A percentile compares a stretch with the other conserved stretches of the same genome.
Evolutionary conservation across 2,329 filamentous ascomycete genomes (phyloP).

Genomic region (Neonectria ditissima): DNA sequence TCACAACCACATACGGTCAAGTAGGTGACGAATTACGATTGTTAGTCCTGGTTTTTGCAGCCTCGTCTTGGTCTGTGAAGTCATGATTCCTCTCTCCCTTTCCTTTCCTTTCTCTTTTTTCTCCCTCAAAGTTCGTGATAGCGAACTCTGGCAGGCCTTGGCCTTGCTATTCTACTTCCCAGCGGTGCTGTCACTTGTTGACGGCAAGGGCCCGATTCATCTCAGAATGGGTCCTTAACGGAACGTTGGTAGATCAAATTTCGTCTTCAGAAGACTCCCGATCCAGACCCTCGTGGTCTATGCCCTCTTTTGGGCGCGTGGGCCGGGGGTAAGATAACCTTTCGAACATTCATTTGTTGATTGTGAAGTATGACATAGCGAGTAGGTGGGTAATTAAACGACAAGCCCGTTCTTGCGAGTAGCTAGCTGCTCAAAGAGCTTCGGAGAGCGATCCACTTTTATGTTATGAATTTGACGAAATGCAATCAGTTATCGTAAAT

Average conservation of each 20-base stretch:
- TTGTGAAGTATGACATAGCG: background rate
- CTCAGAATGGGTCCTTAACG: slow-evolving; percentile 81
- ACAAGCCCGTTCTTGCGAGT: no score
- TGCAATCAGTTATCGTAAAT: background rate
- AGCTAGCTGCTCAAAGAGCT: no score
- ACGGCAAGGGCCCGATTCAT: slow-evolving; percentile 77
- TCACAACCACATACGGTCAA: slow-evolving; percentile 31
- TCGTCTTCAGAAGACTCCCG: slow-evolving; percentile 56
- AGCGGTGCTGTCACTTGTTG: slow-evolving; percentile 80
- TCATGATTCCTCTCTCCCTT: slow-evolving; percentile 10
- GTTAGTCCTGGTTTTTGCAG: slow-evolving; percentile 30
- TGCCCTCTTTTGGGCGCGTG: slow-evolving; percentile 47
- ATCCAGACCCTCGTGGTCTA: slow-evolving; percentile 42
- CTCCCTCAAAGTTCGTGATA: slow-evolving; percentile 3
- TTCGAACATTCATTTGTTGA: slow-evolving; percentile 50
- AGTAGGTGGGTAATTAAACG: background rate
- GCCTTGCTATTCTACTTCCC: slow-evolving; percentile 52
- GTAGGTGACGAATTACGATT: slow-evolving; percentile 45
- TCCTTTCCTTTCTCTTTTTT: background rate
- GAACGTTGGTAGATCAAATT: slow-evolving; percentile 78
- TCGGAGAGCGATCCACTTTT: background rate
- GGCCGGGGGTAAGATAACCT: slow-evolving; percentile 56
- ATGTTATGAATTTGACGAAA: background rate
- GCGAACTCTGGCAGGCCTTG: background rate
- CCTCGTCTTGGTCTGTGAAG: slow-evolving; percentile 22